Percentiles rank a stretch among this genome's conserved stretches.
phyloP scores from a whole-genome alignment of 2,329 filamentous ascomycete genomes.

The Sporothrix brasiliensis region DNA sequence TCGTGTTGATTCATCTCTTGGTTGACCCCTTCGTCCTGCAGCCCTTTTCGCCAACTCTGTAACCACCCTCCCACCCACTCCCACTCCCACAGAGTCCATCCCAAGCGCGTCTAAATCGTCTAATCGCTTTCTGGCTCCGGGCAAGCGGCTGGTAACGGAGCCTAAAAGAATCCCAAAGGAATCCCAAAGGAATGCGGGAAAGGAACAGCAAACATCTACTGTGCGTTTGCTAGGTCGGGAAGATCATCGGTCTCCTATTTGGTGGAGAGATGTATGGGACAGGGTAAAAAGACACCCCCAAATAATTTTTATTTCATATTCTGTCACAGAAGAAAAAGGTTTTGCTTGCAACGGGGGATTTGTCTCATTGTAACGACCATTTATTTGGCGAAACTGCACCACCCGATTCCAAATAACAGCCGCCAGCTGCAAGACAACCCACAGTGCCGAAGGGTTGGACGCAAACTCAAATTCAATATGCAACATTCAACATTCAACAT shows the following conservation, averaged over 20 bases:
- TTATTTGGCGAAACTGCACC: background rate
- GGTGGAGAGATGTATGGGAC: too few species aligned
- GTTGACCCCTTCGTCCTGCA: background rate
- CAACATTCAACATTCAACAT: too few species aligned
- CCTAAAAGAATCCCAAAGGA: background rate
- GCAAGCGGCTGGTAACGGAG: conserved; percentile 7
- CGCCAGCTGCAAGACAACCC: background rate
- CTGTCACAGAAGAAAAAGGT: background rate
- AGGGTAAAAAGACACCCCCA: background rate
- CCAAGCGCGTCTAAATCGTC: too few species aligned
- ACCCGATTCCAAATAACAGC: conserved; percentile 9
- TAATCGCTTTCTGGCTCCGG: conserved; percentile 17
- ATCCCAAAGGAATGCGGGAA: conserved; percentile 12
- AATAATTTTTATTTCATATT: conserved; percentile 1
- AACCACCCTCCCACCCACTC: conserved; percentile 5
- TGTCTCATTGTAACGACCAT: background rate
- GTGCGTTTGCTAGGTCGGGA: background rate
- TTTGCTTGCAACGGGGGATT: too few species aligned
- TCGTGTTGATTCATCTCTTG: background rate
- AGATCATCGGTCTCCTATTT: background rate
- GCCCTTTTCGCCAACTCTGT: background rate
- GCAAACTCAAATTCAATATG: background rate
- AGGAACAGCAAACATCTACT: background rate
- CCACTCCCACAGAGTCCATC: background rate
- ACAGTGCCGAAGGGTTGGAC: background rate